phyloP scores from a whole-genome alignment of 148 eudicot genomes.

The Vaccinium corymbosum region DNA sequence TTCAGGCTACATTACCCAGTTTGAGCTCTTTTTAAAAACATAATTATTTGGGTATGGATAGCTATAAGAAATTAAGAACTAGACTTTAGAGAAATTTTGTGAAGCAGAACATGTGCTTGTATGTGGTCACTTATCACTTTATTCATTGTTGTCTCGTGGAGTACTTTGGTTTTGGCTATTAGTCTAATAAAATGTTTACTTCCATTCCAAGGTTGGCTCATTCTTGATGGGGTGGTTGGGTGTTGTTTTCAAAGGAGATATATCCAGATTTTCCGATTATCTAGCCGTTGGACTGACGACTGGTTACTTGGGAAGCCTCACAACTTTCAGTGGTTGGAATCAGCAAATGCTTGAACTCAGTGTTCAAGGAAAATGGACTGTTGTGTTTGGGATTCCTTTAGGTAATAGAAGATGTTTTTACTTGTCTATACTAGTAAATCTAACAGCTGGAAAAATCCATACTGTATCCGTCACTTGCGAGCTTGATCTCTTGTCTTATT shows the following conservation, averaged over 20 bases:
- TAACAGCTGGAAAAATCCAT: too few species aligned
- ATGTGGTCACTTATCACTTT: background rate
- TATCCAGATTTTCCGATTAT: constrained; percentile 49
- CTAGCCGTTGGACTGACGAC: constrained; percentile 77
- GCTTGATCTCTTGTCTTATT: too few species aligned
- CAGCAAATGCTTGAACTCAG: constrained; percentile 90
- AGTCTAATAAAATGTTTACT: constrained; percentile 3
- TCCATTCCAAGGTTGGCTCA: constrained; percentile 60
- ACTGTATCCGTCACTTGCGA: too few species aligned
- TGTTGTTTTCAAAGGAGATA: constrained; percentile 70
- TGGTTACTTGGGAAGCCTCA: constrained; percentile 93
- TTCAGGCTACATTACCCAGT: background rate
- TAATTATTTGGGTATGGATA: background rate
- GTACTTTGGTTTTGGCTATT: background rate
- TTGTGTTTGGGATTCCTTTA: constrained; percentile 56
- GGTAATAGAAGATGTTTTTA: constrained; percentile 35
- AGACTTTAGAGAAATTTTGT: background rate
- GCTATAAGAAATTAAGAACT: background rate
- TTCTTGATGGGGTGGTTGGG: constrained; percentile 99
- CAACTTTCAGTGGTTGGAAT: constrained; percentile 98
- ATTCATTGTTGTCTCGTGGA: background rate
- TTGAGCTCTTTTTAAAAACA: background rate
- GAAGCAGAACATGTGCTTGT: background rate
- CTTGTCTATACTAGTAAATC: background rate
- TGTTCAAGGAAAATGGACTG: constrained; percentile 66